Base-by-base conservation (phyloP, 129 eudicot species). In the Flaveria brownii region DNA sequence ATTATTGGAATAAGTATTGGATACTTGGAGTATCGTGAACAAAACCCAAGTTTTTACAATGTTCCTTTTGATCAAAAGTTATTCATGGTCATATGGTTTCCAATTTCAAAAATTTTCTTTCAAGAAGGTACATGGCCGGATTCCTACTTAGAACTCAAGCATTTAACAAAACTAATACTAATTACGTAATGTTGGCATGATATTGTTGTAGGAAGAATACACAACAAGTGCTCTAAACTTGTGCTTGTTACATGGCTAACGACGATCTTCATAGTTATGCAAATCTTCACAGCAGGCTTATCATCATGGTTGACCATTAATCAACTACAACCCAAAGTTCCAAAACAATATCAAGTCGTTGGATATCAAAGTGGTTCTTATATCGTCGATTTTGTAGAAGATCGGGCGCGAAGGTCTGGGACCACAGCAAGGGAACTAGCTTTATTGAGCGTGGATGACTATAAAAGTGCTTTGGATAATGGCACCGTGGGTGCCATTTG, bases 291-390 rank as follows among this genome's bases (percentile, higher is more conserved):
- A 28, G 64, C 82, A 45, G 59, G 51, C 39, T 46, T 78, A 61
- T 78, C 82, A 42, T 70, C 82, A 45, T 78, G 76, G 76, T 57
- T 78, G 76, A 78, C 70, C 5, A 25, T 69, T 12, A 78, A 59
- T 78, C 82, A 78, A 26, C 63, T 78, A 78, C 82, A 60, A 28
- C 63, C 76, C 68, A 46, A 61, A 43, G 18, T 78, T 22, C 71
- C 77, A 64, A 28, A 75, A 17, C 72, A 75, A 39, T 75, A 56
- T 78, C 42, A 46, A 2, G 76, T 43, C 7, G 77, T 70, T 47
- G 76, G 82, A 30, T 78, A 70, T 60, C 82, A 78, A 45, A 3
- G 13, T 59, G 71, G 77, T 70, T 49, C 77, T 50, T 45, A 26
- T 30, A 39, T 78, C 30, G 14, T n/a, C 30, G 71, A 78, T 70